Evolutionary conservation across 805 yeast species (phyloP), one percentile per base, ranked within the genome.

Genomic region (Martiniozyma abietophila): DNA sequence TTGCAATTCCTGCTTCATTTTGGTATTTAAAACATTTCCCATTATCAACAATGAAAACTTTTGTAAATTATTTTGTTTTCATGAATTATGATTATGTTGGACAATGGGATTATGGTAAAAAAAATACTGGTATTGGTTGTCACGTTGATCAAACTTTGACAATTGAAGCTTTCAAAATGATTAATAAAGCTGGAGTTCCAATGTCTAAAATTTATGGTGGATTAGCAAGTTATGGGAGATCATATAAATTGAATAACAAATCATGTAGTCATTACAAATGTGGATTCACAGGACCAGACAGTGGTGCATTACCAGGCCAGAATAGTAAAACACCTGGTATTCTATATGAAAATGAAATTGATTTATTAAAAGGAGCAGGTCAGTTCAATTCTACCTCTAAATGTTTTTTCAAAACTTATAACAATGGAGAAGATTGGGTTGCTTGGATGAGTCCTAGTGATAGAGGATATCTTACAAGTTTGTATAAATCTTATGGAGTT

Each of bases 11-110:
- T 12, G 26, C 26, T 9, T 24, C 26, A 24, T 24, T 24, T 24
- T 24, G 26, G 26, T 24, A 24, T 16, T n/a, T 24, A 16, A 24
- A 24, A 16, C 12, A 24, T n/a, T 24, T 11, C 15, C 26, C 26
- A 12, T 16, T 24, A n/a, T 6, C 26, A 8, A 24, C 26, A 12
- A 24, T 24, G 26, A 24, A 24, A 24, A 16, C 16, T 12, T 24
- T 12, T n/a, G 6, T 24, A 16, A 16, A 24, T 16, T 24, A 24
- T 24, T 24, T 24, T 24, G 26, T 24, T 24, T 24, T 24, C 26
- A 24, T 24, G 26, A 24, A 24, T 9, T 24, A 24, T 24, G 26
- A 24, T 9, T 24, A 24, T 16, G 26, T 24, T n/a, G 26, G 26
- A 24, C 26, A 24, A 24, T 24, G 26, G 26, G 26, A 24, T n/a